These are phyloP conservation scores for Podospora pseudopauciseta DNA, from an alignment of 495 filamentous ascomycete species.

Conservation along the genomic window DNA sequence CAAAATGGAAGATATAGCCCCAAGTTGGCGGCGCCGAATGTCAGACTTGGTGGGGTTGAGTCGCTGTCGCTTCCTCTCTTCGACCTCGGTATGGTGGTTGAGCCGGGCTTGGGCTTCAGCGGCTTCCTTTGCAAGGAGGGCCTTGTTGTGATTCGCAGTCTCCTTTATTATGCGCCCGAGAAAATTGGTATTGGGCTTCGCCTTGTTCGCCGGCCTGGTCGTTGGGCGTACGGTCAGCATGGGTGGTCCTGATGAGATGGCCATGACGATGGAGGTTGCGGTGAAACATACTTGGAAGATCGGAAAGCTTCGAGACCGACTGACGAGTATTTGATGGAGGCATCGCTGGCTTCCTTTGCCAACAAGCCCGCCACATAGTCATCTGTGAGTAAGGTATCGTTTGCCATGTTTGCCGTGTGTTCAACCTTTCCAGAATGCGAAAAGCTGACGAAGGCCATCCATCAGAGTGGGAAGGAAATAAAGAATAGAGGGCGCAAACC, in stretches of 20 bases:
- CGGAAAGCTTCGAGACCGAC: slow-evolving; percentile 69
- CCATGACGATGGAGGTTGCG: not conserved
- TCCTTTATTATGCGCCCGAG: slow-evolving; percentile 83
- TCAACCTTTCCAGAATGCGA: not conserved
- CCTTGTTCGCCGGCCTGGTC: slow-evolving; percentile 57
- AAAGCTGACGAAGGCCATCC: not conserved
- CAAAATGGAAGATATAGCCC: slow-evolving; percentile 51
- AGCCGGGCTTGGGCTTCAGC: slow-evolving; percentile 51
- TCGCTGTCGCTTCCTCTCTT: slow-evolving; percentile 39
- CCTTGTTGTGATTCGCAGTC: slow-evolving; percentile 85
- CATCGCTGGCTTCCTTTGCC: slow-evolving; percentile 65
- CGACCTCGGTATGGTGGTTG: slow-evolving; percentile 40
- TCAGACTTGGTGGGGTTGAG: slow-evolving; percentile 39
- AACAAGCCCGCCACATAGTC: slow-evolving; percentile 72
- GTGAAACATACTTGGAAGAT: slow-evolving; percentile 55
- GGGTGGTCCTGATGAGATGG: slow-evolving; percentile 4
- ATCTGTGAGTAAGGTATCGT: slow-evolving; percentile 55
- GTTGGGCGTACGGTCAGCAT: slow-evolving; percentile 14
- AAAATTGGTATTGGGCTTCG: slow-evolving; percentile 89
- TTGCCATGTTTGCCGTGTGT: slow-evolving; percentile 20
- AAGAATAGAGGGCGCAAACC: not conserved
- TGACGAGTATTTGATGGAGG: slow-evolving; percentile 65
- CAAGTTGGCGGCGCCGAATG: slow-evolving; percentile 49
- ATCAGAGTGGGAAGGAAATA: not conserved
- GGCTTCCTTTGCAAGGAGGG: slow-evolving; percentile 77